phyloP scores from a whole-genome alignment of 306 rosid species.

The Trifolium repens region DNA sequence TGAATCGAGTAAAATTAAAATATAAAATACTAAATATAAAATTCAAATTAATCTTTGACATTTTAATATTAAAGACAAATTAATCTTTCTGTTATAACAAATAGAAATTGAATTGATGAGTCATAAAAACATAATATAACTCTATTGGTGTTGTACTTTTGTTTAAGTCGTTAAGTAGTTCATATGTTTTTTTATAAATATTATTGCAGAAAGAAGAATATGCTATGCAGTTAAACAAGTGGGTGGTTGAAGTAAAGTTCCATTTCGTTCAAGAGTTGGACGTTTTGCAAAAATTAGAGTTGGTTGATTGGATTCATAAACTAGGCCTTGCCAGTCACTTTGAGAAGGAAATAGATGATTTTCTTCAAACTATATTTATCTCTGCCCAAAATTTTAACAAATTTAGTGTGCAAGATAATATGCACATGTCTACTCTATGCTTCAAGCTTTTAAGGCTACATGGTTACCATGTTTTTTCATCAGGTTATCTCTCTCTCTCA shows the following conservation, averaged over 20 bases:
- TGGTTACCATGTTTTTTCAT: conserved; percentile 51
- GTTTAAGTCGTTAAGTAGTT: too few relatives aligned
- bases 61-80: too few relatives aligned
- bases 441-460: conserved; percentile 62
- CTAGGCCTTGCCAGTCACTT: conserved; percentile 57
- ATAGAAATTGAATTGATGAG: too few relatives aligned
- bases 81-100: too few relatives aligned
- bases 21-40: too few relatives aligned
- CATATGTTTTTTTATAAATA: too few relatives aligned
- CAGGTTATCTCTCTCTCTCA: conserved; percentile 23
- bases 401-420: conserved; percentile 8
- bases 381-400: not conserved
- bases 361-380: conserved; percentile 40
- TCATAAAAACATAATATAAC: too few relatives aligned
- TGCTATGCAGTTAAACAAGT: conserved; percentile 37
- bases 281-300: conserved; percentile 41
- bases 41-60: too few relatives aligned
- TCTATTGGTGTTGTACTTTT: too few relatives aligned
- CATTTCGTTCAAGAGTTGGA: conserved; percentile 27
- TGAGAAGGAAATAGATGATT: conserved; percentile 47
- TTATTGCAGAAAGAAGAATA: conserved; percentile 47
- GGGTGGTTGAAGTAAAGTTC: conserved; percentile 35
- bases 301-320: conserved; percentile 51
- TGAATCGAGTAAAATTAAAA: too few relatives aligned
- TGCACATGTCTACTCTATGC: conserved; percentile 48